Evolutionary conservation across 2,329 filamentous ascomycete species (phyloP).

Genomic region (Pyrenophora tritici-repentis): DNA sequence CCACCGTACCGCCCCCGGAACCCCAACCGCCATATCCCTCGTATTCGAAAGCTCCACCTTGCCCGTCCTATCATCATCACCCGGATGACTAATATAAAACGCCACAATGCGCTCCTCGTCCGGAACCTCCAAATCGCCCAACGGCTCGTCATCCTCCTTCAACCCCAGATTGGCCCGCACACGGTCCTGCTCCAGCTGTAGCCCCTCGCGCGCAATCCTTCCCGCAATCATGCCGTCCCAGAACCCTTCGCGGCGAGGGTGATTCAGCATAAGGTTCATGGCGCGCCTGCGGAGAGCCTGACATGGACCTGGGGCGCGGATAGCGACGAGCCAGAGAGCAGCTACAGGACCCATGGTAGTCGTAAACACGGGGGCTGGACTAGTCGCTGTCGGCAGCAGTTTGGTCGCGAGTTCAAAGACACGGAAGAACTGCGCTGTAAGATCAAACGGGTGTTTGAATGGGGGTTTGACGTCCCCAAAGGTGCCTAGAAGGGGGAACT

Average conservation of each 20-base stretch:
- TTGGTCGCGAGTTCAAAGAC: conserved; percentile 25
- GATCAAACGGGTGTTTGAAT: conserved; percentile 23
- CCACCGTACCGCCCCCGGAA: conserved; percentile 18
- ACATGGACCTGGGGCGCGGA: conserved; percentile 26
- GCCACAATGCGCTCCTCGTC: conserved; percentile 25
- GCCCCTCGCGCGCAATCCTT: conserved; percentile 30
- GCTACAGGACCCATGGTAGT: conserved; percentile 29
- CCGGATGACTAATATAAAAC: conserved; percentile 26
- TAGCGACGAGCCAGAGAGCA: conserved; percentile 35
- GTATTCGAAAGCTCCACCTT: conserved; percentile 28
- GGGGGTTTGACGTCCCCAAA: conserved; percentile 16
- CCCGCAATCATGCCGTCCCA: conserved; percentile 66
- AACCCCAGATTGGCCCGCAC: conserved; percentile 17
- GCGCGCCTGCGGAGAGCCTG: conserved; percentile 30
- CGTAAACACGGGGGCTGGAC: conserved; percentile 32
- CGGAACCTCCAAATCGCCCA: conserved; percentile 25
- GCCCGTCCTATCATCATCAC: conserved; percentile 21
- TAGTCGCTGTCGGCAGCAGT: conserved; percentile 12
- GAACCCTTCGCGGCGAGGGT: conserved; percentile 55
- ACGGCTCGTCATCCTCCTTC: background rate
- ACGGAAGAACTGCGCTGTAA: conserved; percentile 15
- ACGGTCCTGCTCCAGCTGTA: conserved; percentile 35
- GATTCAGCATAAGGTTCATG: conserved; percentile 30
- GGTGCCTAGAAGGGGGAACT: conserved; percentile 13
- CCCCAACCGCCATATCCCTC: conserved; percentile 21